phyloP scores from a whole-genome alignment of 1,139 yeast species.

The Candida labiduridarum region DNA sequence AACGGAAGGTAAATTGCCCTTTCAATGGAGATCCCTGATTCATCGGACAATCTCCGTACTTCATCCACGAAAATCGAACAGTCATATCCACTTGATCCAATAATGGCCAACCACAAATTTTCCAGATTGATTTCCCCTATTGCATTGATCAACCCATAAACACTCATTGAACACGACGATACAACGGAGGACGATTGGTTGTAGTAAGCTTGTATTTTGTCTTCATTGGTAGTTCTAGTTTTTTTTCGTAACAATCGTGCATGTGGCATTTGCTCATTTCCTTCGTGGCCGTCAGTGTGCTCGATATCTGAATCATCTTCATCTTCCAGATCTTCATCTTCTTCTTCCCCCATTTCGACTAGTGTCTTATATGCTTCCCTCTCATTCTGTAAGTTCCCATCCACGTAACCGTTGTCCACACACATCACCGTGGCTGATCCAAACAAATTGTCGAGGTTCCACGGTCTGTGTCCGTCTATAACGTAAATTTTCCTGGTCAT shows the following conservation, averaged over 20 bases:
- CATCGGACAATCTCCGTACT: conserved; percentile 75
- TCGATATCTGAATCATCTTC: conserved; percentile 24
- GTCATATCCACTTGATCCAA: conserved; percentile 58
- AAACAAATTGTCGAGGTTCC: conserved; percentile 92
- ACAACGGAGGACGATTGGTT: conserved; percentile 79
- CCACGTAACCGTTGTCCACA: conserved; percentile 83
- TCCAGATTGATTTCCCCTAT: conserved; percentile 65
- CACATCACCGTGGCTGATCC: conserved; percentile 82
- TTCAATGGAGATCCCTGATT: conserved; percentile 68
- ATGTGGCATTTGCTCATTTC: conserved; percentile 36
- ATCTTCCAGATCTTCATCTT: conserved; percentile 23
- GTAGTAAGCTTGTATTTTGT: conserved; percentile 70
- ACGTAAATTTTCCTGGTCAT: conserved; percentile 57
- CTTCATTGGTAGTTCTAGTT: conserved; percentile 52
- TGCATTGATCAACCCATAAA: conserved; percentile 76
- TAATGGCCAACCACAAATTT: conserved; percentile 81
- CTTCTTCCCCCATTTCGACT: conserved; percentile 34
- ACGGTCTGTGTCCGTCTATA: conserved; percentile 92
- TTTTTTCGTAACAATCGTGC: conserved; percentile 31
- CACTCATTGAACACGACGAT: conserved; percentile 75
- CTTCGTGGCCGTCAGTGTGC: conserved; percentile 25
- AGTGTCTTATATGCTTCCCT: conserved; percentile 57
- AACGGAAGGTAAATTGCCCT: conserved; percentile 85
- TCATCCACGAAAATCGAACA: conserved; percentile 51
- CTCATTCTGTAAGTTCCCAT: conserved; percentile 54